A percentile compares a stretch with the other conserved stretches of the same genome.
Conservation (phyloP, 371 early-diverging fungal species). For the Mucor plumbeus region DNA sequence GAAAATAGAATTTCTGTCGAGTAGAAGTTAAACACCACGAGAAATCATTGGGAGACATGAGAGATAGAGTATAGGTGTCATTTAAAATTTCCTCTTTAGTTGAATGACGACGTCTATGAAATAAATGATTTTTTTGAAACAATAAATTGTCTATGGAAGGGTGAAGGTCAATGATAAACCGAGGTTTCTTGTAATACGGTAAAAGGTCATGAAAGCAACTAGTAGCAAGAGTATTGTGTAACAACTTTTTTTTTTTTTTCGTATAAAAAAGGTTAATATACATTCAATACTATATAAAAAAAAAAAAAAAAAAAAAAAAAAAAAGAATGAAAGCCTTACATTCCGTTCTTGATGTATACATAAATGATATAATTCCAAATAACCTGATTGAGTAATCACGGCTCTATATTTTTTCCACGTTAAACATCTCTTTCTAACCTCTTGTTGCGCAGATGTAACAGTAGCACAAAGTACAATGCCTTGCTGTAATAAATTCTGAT, state of each 20-base stretch:
- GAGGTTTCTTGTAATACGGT: neutral
- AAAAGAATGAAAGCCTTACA: too few species aligned
- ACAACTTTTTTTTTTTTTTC: neutral
- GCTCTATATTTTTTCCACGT: slow-evolving; percentile 15
- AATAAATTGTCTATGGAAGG: neutral
- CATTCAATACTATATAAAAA: too few species aligned
- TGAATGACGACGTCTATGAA: neutral
- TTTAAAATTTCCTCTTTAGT: neutral
- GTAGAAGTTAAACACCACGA: slow-evolving; percentile 2
- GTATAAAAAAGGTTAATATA: neutral
- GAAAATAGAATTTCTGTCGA: slow-evolving; percentile 10
- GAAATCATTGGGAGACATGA: slow-evolving; percentile 16
- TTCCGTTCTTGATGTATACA: slow-evolving; percentile 5
- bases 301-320: too few species aligned
- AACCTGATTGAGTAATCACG: neutral
- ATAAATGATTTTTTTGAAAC: neutral
- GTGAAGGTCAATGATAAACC: neutral
- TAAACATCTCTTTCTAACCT: neutral
- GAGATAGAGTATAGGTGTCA: neutral
- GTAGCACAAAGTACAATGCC: slow-evolving; percentile 9
- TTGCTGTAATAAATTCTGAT: slow-evolving; percentile 4
- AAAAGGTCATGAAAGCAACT: neutral
- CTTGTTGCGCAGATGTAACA: slow-evolving; percentile 2
- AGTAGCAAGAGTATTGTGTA: neutral
- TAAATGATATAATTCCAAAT: slow-evolving; percentile 4